Evolutionary conservation across 768 basidiomycete species (phyloP).

Genomic region (Lentinula detonsa): DNA sequence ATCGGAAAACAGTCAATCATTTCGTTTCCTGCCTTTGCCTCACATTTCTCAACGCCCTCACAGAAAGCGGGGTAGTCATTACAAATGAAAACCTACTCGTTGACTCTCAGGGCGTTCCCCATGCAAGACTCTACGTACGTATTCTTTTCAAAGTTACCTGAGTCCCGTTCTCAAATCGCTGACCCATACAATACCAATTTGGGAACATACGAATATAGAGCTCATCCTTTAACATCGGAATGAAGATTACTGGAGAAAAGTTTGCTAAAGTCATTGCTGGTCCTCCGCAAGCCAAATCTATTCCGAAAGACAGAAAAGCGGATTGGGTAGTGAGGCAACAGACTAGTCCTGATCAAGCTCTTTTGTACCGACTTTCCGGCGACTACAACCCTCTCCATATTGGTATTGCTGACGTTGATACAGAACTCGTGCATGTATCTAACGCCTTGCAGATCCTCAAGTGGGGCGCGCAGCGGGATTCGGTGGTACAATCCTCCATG

Average conservation of each 20-base stretch:
- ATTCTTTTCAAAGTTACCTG: not conserved
- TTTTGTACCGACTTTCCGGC: constrained; percentile 70
- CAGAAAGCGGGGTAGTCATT: constrained; percentile 63
- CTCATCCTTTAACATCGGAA: constrained; percentile 64
- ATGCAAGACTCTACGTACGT: constrained; percentile 58
- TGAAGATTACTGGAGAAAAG: constrained; percentile 55
- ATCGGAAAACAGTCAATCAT: constrained; percentile 73
- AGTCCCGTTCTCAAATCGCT: not conserved
- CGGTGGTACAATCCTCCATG: constrained; percentile 82
- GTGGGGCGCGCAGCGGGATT: constrained; percentile 74
- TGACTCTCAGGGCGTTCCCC: constrained; percentile 52
- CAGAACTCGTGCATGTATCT: not conserved
- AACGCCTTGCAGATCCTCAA: constrained; percentile 47
- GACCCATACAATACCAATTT: not conserved
- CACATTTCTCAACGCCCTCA: not conserved
- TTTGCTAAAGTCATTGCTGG: constrained; percentile 58
- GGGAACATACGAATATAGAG: constrained; percentile 27
- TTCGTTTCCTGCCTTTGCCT: not conserved
- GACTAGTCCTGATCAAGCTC: constrained; percentile 61
- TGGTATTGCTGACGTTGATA: constrained; percentile 28
- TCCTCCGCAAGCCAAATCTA: constrained; percentile 53
- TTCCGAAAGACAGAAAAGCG: constrained; percentile 55
- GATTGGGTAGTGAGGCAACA: constrained; percentile 58
- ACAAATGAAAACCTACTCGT: constrained; percentile 60
- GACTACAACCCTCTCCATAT: constrained; percentile 80